Base-by-base conservation (phyloP, 1,139 yeast species). In the Debaryomycetaceae sp. region DNA sequence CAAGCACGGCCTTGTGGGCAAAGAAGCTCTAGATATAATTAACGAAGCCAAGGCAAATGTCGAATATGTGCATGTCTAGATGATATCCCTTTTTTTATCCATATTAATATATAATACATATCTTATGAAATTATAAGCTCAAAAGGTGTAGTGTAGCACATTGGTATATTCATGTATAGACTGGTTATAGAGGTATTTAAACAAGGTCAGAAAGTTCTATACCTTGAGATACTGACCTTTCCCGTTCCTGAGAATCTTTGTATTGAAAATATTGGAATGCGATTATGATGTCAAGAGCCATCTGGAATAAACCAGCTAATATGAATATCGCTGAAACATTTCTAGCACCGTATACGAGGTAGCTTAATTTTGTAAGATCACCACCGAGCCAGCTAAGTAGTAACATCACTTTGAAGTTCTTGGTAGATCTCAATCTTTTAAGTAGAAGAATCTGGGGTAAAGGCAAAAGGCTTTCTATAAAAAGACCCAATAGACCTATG, bases 321-420 rank as follows among this genome's bases (percentile, higher is more conserved):
- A 87, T 72, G 60, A 90, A 90, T 38, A 89, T 77, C 6, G 71
- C 56, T 7, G 93, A 83, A 24, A 87, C 80, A 52, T 84, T 76
- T 45, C 76, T 76, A 1, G 95, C 86, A 8, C 95, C 95, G 60
- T 75, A 84, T 11, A 85, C 55, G 47, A 89, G 72, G 60, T 87
- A 89, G 42, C 83, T 70, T 36, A 90, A 76, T 60, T 90, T 90
- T 36, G 89, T 78, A 39, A 85, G 68, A 65, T 90, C 97, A 42
- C 97, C 97, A 48, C 93, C 85, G 7, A 90, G 69, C 97, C 97
- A 90, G 55, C 93, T 85, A 30, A 88, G 67, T 40, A 90, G 63
- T 42, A 90, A 68, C 34, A 91, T 78, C 39, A 84, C 70, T 55
- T 90, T 85, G 66, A 90, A 89, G 49, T 93, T 93, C 52, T 85